Percentiles rank a stretch among this genome's conserved stretches.
These are phyloP conservation scores for Bacidia gigantensis DNA, from an alignment of 495 filamentous ascomycete species.

Conservation along the genomic window DNA sequence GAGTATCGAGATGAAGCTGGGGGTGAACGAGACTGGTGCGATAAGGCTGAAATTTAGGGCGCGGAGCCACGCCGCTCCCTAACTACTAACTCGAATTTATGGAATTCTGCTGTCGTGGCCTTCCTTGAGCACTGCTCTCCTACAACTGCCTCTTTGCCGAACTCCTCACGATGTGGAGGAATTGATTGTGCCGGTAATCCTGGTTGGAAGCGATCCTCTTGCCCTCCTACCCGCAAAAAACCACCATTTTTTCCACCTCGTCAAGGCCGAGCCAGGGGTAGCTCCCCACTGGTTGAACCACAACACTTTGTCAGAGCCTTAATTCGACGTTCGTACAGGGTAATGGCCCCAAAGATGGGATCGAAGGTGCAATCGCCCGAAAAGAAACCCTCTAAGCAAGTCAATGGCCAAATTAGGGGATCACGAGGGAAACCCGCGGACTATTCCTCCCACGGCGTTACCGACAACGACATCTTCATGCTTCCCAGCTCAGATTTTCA, in stretches of 20 bases:
- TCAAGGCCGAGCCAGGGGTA: too few relatives aligned
- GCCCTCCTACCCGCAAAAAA: too few relatives aligned
- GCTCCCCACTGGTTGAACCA: too few relatives aligned
- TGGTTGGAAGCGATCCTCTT: too few relatives aligned
- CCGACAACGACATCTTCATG: conserved; percentile 40
- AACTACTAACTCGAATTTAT: conserved; percentile 17
- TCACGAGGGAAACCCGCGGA: conserved; percentile 19
- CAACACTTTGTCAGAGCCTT: too few relatives aligned
- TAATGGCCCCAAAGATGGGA: conserved; percentile 13
- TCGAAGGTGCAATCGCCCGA: conserved; percentile 3
- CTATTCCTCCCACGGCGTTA: conserved; percentile 40
- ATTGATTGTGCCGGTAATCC: too few relatives aligned
- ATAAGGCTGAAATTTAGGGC: conserved; percentile 24
- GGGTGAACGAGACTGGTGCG: too few relatives aligned
- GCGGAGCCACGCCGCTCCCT: conserved; percentile 20
- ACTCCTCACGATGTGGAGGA: too few relatives aligned
- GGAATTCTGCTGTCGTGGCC: conserved; percentile 13
- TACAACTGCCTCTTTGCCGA: too few relatives aligned
- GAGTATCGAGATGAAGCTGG: too few relatives aligned
- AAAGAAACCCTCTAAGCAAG: not conserved
- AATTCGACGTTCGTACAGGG: not conserved
- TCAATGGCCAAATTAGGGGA: conserved; percentile 10
- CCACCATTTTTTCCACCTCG: too few relatives aligned
- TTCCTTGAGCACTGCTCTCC: too few relatives aligned
- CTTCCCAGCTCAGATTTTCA: conserved; percentile 74